Conservation (phyloP, 2,329 filamentous ascomycete species). For the Botrytis paeoniae region DNA sequence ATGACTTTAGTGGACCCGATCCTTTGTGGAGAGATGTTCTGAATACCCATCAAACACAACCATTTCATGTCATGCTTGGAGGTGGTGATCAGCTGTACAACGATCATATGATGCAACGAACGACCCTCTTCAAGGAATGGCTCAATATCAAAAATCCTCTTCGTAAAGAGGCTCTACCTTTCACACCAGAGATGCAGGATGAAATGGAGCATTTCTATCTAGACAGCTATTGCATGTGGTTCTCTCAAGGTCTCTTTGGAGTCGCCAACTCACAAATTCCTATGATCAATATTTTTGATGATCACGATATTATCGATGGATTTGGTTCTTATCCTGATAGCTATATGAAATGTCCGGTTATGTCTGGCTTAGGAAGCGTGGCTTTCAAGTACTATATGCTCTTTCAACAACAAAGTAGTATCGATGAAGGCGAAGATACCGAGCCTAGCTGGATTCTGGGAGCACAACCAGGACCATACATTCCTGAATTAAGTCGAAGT, state of each 20-base stretch:
- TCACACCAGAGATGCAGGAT: constrained; percentile 77
- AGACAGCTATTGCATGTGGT: constrained; percentile 88
- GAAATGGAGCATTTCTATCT: constrained; percentile 89
- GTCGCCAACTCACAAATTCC: constrained; percentile 92
- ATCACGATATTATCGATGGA: constrained; percentile 88
- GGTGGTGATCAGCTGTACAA: constrained; percentile 98
- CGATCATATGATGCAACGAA: constrained; percentile 74
- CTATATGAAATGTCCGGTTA: constrained; percentile 88
- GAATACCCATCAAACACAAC: constrained; percentile 83
- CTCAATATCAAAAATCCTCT: constrained; percentile 73
- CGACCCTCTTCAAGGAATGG: constrained; percentile 78
- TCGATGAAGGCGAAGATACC: constrained; percentile 72
- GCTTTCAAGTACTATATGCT: constrained; percentile 99
- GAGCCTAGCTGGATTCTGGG: constrained; percentile 94
- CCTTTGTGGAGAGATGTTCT: constrained; percentile 96
- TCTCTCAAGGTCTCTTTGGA: constrained; percentile 91
- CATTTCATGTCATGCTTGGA: constrained; percentile 98
- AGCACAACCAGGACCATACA: constrained; percentile 78
- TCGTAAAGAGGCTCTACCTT: constrained; percentile 74
- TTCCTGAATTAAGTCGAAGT: constrained; percentile 79
- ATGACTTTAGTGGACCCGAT: constrained; percentile 86
- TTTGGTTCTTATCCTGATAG: constrained; percentile 90
- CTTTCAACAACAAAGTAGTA: constrained; percentile 91
- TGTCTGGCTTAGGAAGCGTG: constrained; percentile 82
- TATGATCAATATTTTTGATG: constrained; percentile 98